Evolutionary conservation across 2,329 filamentous ascomycete species (phyloP).

Genomic region (Lachnellula suecica): DNA sequence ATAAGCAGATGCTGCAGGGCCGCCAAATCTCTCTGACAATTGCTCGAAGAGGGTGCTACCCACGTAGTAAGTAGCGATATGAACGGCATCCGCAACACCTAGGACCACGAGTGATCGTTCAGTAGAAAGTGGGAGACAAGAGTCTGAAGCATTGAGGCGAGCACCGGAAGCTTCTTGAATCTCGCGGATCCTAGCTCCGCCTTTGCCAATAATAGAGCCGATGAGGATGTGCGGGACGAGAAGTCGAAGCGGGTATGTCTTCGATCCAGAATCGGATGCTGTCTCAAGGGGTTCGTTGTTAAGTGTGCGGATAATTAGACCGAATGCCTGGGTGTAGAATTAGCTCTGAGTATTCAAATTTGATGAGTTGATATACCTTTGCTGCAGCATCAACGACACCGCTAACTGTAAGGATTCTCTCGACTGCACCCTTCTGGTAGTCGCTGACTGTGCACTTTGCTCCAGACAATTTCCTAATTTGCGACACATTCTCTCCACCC

Average conservation of each 20-base stretch:
- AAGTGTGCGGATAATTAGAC: conserved; percentile 93
- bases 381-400: conserved; percentile 94
- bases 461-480: conserved; percentile 91
- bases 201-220: conserved; percentile 97
- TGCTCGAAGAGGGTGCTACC: conserved; percentile 98
- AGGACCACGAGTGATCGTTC: conserved; percentile 98
- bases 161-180: conserved; percentile 98
- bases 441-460: conserved; percentile 99
- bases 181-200: conserved; percentile 91
- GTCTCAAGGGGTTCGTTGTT: conserved; percentile 94
- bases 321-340: conserved; percentile 74
- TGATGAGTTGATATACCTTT: conserved; percentile 62
- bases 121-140: conserved; percentile 89
- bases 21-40: conserved; percentile 93
- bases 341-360: neutral
- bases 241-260: conserved; percentile 94
- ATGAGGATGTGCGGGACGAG: conserved; percentile 97
- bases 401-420: conserved; percentile 96
- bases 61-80: conserved; percentile 98
- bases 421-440: conserved; percentile 93
- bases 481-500: conserved; percentile 96
- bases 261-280: conserved; percentile 88
- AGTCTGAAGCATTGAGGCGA: conserved; percentile 92
- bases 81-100: conserved; percentile 95
- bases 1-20: conserved; percentile 95